Conservation (phyloP, 352 stramenopile species). For the Blastocystis sp. region DNA sequence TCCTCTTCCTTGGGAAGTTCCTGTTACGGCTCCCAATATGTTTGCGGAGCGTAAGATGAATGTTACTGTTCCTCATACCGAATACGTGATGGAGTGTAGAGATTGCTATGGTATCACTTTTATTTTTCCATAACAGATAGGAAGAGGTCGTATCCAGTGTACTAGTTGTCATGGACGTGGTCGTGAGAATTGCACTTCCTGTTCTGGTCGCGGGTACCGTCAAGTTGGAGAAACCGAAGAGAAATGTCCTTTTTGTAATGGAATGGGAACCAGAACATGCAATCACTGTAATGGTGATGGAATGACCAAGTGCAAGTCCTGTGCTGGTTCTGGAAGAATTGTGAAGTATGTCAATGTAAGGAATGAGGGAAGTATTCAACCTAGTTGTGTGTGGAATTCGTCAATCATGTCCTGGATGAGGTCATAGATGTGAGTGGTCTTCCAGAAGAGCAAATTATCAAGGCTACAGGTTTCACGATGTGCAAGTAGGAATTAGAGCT, state of each 20-base stretch:
- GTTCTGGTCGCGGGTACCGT: background rate
- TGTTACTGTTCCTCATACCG: slow-evolving; percentile 51
- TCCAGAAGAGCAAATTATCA: background rate
- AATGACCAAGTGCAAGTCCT: background rate
- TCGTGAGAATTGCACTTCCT: slow-evolving; percentile 23
- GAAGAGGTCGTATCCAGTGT: slow-evolving; percentile 23
- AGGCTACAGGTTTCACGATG: background rate
- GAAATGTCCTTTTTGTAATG: background rate
- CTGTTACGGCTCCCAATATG: background rate
- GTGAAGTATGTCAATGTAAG: slow-evolving; percentile 25
- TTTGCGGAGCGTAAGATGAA: background rate
- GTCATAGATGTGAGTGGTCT: slow-evolving; percentile 38
- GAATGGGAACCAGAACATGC: slow-evolving; percentile 1
- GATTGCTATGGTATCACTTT: slow-evolving; percentile 11
- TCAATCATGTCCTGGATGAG: slow-evolving; percentile 17
- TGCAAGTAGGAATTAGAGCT: background rate
- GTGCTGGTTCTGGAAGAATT: background rate
- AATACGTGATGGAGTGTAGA: slow-evolving; percentile 1
- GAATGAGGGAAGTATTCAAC: background rate
- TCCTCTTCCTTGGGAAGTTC: slow-evolving; percentile 51
- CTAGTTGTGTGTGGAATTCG: slow-evolving; percentile 21
- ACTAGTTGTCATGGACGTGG: slow-evolving; percentile 10
- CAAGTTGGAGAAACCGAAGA: background rate
- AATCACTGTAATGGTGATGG: slow-evolving; percentile 34
- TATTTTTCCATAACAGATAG: background rate